A percentile compares a stretch with the other conserved stretches of the same genome.
Conservation (phyloP, 805 yeast species). For the Barnettozyma vustinii region DNA sequence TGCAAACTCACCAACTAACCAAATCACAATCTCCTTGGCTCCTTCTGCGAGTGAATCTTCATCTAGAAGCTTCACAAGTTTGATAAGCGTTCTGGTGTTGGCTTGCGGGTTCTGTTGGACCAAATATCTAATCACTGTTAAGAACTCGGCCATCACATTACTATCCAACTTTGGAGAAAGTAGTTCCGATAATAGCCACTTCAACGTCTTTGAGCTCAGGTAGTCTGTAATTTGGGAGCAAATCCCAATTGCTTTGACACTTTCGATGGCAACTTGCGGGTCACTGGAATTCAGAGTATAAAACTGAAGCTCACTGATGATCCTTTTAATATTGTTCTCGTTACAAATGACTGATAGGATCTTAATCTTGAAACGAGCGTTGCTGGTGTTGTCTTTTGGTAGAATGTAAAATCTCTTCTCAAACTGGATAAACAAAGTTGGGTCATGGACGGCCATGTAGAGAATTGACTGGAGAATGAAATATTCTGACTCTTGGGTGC, state of each 20-base stretch:
- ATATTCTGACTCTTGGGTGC: constrained; percentile 30
- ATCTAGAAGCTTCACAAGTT: constrained; percentile 36
- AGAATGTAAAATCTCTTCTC: constrained; percentile 48
- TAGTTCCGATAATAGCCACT: constrained; percentile 57
- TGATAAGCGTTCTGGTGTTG: constrained; percentile 50
- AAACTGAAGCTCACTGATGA: constrained; percentile 61
- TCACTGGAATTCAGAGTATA: constrained; percentile 33
- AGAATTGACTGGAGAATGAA: constrained; percentile 45
- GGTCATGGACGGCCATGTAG: constrained; percentile 32
- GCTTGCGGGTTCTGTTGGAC: constrained; percentile 57
- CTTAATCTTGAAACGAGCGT: constrained; percentile 50
- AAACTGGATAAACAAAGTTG: constrained; percentile 31
- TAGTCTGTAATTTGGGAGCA: constrained; percentile 46
- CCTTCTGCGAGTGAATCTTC: constrained; percentile 28
- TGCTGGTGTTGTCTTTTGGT: constrained; percentile 44
- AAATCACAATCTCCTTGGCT: constrained; percentile 79
- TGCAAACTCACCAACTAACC: constrained; percentile 87
- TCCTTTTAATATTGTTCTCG: constrained; percentile 42
- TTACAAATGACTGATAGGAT: constrained; percentile 56
- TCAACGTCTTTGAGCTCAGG: constrained; percentile 51
- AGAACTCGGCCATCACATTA: constrained; percentile 51
- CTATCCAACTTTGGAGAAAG: constrained; percentile 23
- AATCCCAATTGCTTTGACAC: constrained; percentile 57
- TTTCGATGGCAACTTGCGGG: constrained; percentile 32
- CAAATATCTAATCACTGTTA: constrained; percentile 66